phyloP scores from a whole-genome alignment of 139 green algal genomes.

The Tetraselmis striata region DNA sequence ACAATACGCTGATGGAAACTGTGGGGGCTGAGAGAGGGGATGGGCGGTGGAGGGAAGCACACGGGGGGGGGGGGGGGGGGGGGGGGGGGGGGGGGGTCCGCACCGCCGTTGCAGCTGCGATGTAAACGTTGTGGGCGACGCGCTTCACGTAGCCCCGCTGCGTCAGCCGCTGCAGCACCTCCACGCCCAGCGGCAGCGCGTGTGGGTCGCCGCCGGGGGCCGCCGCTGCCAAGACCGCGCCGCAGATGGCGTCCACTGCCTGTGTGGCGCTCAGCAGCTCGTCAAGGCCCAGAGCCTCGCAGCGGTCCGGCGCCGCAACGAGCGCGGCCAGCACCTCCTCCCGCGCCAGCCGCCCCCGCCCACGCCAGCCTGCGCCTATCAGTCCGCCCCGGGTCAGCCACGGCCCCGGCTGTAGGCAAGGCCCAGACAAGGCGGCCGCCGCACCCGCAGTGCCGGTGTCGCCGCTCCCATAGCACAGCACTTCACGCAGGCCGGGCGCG shows the following conservation, averaged over 20 bases:
- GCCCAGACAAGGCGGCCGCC: not conserved
- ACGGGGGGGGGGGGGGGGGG: too few species aligned
- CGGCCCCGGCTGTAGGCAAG: not conserved
- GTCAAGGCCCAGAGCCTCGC: not conserved
- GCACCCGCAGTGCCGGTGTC: not conserved
- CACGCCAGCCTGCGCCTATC: too few species aligned
- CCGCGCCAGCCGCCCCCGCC: not conserved
- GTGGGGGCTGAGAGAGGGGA: not conserved
- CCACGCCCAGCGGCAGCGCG: not conserved
- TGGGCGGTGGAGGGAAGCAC: not conserved
- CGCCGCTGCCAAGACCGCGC: not conserved
- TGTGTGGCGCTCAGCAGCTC: not conserved
- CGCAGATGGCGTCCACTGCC: not conserved
- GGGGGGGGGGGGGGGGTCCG: too few species aligned
- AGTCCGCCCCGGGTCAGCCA: too few species aligned
- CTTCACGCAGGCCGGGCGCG: not conserved
- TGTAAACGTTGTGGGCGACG: not conserved
- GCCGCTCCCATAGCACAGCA: not conserved
- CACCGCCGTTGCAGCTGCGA: not conserved
- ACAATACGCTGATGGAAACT: not conserved
- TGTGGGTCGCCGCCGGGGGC: not conserved
- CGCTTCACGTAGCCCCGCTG: not conserved
- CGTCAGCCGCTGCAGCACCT: not conserved
- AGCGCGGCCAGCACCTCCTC: not conserved
- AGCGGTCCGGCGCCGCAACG: not conserved